These are phyloP conservation scores for Clarireedia monteithiana DNA, from an alignment of 2,329 filamentous ascomycete genomes.

Conservation along the genomic window DNA sequence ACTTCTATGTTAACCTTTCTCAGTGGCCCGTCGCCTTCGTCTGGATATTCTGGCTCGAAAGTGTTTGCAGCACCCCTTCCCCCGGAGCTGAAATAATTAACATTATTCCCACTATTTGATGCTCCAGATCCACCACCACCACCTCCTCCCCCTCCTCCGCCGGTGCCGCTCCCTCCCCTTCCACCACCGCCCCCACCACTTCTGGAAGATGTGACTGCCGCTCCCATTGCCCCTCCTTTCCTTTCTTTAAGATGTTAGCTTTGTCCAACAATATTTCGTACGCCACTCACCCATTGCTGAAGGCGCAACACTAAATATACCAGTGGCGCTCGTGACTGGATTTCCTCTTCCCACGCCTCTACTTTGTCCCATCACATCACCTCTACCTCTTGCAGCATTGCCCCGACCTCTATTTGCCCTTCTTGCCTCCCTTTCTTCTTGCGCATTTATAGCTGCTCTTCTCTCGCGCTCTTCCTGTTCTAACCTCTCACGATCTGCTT, in stretches of 20 bases:
- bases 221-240: neutral
- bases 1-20: conserved; percentile 25
- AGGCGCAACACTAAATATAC: conserved; percentile 17
- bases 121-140: neutral
- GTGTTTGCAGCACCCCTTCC: neutral
- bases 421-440: conserved; percentile 12
- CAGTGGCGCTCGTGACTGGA: conserved; percentile 14
- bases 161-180: conserved; percentile 7
- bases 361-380: conserved; percentile 28
- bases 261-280: neutral
- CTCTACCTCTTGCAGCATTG: conserved; percentile 22
- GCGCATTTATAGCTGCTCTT: conserved; percentile 12
- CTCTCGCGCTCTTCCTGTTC: conserved; percentile 15
- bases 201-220: neutral
- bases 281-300: conserved; percentile 3
- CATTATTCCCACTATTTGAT: neutral
- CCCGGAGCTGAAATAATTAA: neutral
- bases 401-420: conserved; percentile 18
- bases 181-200: neutral
- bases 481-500: conserved; percentile 20
- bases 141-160: neutral
- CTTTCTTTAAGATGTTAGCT: conserved; percentile 2
- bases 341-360: conserved; percentile 9
- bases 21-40: conserved; percentile 19
- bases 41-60: conserved; percentile 24